A percentile compares a stretch with the other conserved stretches of the same genome.
phyloP scores from a whole-genome alignment of 352 stramenopile species.

The Phytophthora europaea region DNA sequence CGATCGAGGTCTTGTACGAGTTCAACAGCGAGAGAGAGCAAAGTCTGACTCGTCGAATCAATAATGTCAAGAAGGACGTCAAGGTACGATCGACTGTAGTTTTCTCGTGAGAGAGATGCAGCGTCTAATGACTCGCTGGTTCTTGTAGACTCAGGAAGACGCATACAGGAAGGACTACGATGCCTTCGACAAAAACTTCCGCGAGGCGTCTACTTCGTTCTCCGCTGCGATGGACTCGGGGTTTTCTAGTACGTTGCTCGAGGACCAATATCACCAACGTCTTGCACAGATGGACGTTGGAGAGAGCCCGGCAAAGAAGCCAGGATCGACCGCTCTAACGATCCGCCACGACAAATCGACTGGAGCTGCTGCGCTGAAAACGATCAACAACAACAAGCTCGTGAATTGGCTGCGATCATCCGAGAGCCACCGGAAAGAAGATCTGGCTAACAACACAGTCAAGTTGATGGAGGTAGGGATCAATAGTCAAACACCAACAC shows the following conservation, averaged over 20 bases:
- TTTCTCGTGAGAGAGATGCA: no score
- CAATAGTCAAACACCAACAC: neutral
- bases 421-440: constrained; percentile 79
- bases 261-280: constrained; percentile 69
- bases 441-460: constrained; percentile 62
- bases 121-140: neutral
- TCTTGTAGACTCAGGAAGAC: constrained; percentile 65
- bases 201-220: constrained; percentile 70
- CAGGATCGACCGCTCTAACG: constrained; percentile 5
- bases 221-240: constrained; percentile 77
- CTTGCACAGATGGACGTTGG: constrained; percentile 51
- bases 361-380: constrained; percentile 29
- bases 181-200: constrained; percentile 80
- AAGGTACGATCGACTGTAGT: constrained; percentile 46
- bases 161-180: constrained; percentile 78
- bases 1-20: constrained; percentile 71
- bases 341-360: constrained; percentile 18
- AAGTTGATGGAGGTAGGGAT: constrained; percentile 65
- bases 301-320: constrained; percentile 23
- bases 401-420: constrained; percentile 82
- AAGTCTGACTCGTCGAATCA: constrained; percentile 62
- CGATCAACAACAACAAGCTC: constrained; percentile 80
- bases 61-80: constrained; percentile 80
- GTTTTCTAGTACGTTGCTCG: constrained; percentile 76
- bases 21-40: constrained; percentile 66